A percentile compares a stretch with the other conserved stretches of the same genome.
Evolutionary conservation across 2,329 filamentous ascomycete species (phyloP).

Genomic region (Drechslera avenae): DNA sequence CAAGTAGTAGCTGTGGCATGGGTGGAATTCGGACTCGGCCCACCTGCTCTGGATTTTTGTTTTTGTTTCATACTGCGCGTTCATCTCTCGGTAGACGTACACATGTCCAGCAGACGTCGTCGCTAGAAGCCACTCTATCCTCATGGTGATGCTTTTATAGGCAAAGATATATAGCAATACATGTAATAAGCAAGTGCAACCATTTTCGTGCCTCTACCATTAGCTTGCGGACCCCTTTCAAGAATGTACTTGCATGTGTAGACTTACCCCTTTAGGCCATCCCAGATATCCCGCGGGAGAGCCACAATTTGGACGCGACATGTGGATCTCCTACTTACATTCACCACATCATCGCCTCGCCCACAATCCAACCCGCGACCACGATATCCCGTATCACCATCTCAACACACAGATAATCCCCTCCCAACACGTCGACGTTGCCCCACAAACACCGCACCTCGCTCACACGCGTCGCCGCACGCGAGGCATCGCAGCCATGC

Average conservation of each 20-base stretch:
- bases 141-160: too few relatives aligned
- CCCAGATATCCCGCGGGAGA: slow-evolving; percentile 5
- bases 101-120: too few relatives aligned
- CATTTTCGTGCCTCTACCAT: not conserved
- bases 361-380: slow-evolving; percentile 3
- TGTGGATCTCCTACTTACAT: not conserved
- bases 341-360: slow-evolving; percentile 12
- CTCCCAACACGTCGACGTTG: not conserved
- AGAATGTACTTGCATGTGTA: slow-evolving; percentile 1
- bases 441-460: not conserved
- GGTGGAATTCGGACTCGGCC: too few relatives aligned
- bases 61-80: too few relatives aligned
- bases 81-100: too few relatives aligned
- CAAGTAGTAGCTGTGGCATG: too few relatives aligned
- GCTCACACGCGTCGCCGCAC: slow-evolving; percentile 41
- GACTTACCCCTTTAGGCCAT: slow-evolving; percentile 4
- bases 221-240: not conserved
- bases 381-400: not conserved
- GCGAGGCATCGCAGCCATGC: slow-evolving; percentile 41
- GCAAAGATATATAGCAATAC: too few relatives aligned
- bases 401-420: not conserved
- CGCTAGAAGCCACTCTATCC: too few relatives aligned
- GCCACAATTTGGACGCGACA: slow-evolving; percentile 9
- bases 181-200: too few relatives aligned
- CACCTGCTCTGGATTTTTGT: too few relatives aligned